A percentile compares a stretch with the other conserved stretches of the same genome.
These are phyloP conservation scores for Ilyonectria sp. DNA, from an alignment of 2,329 filamentous ascomycete genomes.

Conservation along the genomic window DNA sequence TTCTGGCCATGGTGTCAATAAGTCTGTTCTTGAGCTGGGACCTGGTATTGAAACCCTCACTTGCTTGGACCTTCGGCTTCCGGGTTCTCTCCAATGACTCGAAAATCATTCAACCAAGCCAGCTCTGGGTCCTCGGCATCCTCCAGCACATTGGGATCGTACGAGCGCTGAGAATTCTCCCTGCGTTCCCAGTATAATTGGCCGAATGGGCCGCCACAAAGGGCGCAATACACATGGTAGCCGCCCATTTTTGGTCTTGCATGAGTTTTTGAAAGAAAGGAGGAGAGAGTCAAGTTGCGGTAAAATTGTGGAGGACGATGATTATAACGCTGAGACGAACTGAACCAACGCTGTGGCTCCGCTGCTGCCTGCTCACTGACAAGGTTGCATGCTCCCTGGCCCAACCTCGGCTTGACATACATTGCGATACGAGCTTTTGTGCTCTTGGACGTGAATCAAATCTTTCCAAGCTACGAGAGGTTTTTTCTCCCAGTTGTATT, in stretches of 20 bases:
- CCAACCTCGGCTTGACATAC: too few species aligned
- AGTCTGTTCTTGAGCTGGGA: not conserved
- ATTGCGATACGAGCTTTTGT: too few species aligned
- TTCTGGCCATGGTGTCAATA: not conserved
- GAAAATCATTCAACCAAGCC: slow-evolving; percentile 8
- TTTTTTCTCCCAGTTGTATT: too few species aligned
- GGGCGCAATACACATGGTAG: slow-evolving; percentile 16
- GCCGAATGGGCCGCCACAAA: slow-evolving; percentile 14
- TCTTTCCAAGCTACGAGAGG: too few species aligned
- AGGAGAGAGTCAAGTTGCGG: not conserved
- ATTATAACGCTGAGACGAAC: too few species aligned
- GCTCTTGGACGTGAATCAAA: too few species aligned
- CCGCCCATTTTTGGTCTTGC: not conserved
- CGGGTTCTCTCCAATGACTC: slow-evolving; percentile 7
- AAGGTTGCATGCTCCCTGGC: too few species aligned
- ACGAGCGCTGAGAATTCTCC: not conserved
- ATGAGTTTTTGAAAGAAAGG: not conserved
- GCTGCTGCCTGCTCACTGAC: too few species aligned
- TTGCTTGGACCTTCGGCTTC: slow-evolving; percentile 7
- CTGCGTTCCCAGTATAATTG: slow-evolving; percentile 3
- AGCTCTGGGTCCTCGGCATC: slow-evolving; percentile 5
- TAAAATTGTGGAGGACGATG: too few species aligned
- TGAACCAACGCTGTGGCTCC: too few species aligned
- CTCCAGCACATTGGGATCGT: not conserved
- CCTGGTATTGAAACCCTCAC: not conserved